Conservation (phyloP, 2,329 filamentous ascomycete genomes). For the Magnaporthales sp. region DNA sequence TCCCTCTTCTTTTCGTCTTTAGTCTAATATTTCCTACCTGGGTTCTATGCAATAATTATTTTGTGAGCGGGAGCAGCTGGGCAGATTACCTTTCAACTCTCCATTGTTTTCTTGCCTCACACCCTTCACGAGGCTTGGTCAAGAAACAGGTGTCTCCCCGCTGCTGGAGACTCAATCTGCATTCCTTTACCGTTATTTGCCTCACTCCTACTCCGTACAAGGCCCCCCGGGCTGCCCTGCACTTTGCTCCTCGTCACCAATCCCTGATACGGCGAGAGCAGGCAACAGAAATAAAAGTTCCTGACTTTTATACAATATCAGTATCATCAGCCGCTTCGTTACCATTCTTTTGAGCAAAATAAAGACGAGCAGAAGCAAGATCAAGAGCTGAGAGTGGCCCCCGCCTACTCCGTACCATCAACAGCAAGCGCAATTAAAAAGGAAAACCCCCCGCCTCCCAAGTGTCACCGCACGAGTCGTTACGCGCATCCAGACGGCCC, state of each 20-base stretch:
- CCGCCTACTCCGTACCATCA: neutral
- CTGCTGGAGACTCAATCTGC: neutral
- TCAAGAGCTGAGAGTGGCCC: neutral
- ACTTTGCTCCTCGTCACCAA: neutral
- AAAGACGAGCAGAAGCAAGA: neutral
- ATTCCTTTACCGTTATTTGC: neutral
- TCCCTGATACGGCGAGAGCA: neutral
- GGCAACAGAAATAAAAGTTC: neutral
- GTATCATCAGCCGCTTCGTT: neutral
- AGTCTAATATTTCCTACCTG: neutral
- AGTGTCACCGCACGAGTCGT: neutral
- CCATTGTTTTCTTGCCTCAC: neutral
- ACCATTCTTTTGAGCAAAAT: neutral
- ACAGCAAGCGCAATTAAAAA: neutral
- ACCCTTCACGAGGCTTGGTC: neutral
- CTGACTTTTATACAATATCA: neutral
- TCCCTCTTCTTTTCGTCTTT: neutral
- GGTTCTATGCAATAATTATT: neutral
- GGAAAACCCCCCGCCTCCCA: neutral
- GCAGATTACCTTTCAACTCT: neutral
- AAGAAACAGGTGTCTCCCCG: neutral
- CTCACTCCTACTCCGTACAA: neutral
- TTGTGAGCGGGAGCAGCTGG: neutral
- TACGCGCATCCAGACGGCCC: neutral
- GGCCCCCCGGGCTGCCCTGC: neutral